Evolutionary conservation across 331 rosid genomes (phyloP).

Genomic region (Acacia concinna): DNA sequence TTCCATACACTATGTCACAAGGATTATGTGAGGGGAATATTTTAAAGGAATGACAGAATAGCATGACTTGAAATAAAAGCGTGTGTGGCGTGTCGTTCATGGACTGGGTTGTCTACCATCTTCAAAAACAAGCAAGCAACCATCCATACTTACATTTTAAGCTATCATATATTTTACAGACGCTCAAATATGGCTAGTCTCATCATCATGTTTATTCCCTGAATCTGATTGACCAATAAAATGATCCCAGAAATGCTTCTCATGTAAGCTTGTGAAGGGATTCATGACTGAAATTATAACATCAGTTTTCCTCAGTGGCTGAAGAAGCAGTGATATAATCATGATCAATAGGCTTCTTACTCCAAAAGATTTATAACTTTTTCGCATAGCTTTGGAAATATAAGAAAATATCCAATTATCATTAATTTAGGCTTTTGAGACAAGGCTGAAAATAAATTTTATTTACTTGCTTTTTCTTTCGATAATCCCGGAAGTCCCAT

Average conservation of each 20-base stretch:
- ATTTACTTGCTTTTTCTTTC: background rate
- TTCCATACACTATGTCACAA: background rate
- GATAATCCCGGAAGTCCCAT: background rate
- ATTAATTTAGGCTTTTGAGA: background rate
- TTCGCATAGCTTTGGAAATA: background rate
- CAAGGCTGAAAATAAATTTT: background rate
- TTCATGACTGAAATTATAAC: background rate
- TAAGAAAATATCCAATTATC: background rate
- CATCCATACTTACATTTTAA: background rate
- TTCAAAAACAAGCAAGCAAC: background rate
- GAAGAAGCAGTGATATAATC: background rate
- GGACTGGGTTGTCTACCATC: background rate
- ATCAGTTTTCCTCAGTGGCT: background rate
- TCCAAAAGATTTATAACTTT: background rate
- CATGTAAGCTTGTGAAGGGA: background rate
- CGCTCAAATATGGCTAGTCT: background rate
- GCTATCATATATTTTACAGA: background rate
- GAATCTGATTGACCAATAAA: background rate
- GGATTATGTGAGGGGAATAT: background rate
- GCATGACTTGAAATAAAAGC: constrained; percentile 3
- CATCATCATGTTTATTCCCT: constrained; percentile 1
- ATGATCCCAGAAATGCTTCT: background rate
- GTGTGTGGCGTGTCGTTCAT: background rate
- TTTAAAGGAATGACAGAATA: background rate
- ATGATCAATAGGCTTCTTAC: background rate